These are phyloP conservation scores for Puya raimondii DNA, from an alignment of 176 grass and related monocot species.

Conservation along the genomic window DNA sequence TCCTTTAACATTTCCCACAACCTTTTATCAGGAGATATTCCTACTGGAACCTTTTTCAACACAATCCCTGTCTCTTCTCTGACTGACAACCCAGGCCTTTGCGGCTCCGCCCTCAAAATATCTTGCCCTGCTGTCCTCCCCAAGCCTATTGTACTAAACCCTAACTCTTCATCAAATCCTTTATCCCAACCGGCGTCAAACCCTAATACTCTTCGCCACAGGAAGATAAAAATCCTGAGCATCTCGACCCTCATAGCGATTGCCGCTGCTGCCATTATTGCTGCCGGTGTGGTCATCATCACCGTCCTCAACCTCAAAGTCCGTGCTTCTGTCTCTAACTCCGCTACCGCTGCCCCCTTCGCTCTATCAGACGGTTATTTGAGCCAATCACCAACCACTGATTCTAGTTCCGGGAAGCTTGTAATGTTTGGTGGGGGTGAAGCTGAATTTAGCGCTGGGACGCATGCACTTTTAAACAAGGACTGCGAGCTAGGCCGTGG, in stretches of 20 bases:
- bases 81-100: constrained; percentile 72
- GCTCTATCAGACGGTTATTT: constrained; percentile 84
- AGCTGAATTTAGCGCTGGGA: constrained; percentile 82
- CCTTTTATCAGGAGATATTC: constrained; percentile 76
- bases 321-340: constrained; percentile 32
- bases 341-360: constrained; percentile 37
- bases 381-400: constrained; percentile 80
- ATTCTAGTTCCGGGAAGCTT: constrained; percentile 74
- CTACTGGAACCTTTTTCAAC: constrained; percentile 85
- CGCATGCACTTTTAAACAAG: constrained; percentile 92
- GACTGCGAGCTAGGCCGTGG: constrained; percentile 96
- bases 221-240: constrained; percentile 78
- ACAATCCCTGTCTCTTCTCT: constrained; percentile 70
- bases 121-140: constrained; percentile 72
- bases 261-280: constrained; percentile 76
- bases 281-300: constrained; percentile 76
- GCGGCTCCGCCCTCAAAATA: constrained; percentile 70
- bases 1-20: constrained; percentile 89
- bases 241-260: constrained; percentile 93
- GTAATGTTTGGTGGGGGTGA: constrained; percentile 93
- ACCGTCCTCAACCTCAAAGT: constrained; percentile 80
- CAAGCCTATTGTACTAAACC: constrained; percentile 94
- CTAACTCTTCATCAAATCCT: constrained; percentile 43
- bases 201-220: constrained; percentile 42
- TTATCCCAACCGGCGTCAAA: constrained; percentile 16